A percentile compares a stretch with the other conserved stretches of the same genome.
Conservation (phyloP, 1,284 basidiomycete species). For the Ganoderma lingzhi region DNA sequence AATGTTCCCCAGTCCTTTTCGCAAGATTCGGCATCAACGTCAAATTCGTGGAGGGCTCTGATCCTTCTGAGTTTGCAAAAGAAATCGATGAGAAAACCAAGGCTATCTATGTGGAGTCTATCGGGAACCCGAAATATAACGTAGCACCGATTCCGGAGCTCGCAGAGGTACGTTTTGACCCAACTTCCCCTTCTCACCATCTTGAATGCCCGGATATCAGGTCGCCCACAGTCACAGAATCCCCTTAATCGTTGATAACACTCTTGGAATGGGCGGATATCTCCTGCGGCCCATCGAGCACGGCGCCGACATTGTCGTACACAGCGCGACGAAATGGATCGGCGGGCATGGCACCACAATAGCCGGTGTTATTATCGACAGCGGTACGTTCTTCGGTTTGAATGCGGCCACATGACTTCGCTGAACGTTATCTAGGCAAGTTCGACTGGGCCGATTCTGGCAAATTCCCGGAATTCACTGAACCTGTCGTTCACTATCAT, state of each 20-base stretch:
- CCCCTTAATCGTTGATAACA: slow-evolving; percentile 90
- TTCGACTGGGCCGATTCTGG: slow-evolving; percentile 86
- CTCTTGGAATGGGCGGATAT: slow-evolving; percentile 90
- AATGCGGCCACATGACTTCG: not conserved
- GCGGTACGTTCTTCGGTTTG: slow-evolving; percentile 49
- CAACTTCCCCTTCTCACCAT: not conserved
- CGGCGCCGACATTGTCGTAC: slow-evolving; percentile 87
- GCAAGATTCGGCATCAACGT: slow-evolving; percentile 81
- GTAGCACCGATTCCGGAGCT: slow-evolving; percentile 75
- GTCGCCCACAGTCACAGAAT: slow-evolving; percentile 78
- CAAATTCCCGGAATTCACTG: slow-evolving; percentile 85
- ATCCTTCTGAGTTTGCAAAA: slow-evolving; percentile 71
- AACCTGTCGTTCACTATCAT: slow-evolving; percentile 87
- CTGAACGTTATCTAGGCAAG: slow-evolving; percentile 56
- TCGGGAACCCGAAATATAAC: slow-evolving; percentile 88
- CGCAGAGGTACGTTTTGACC: slow-evolving; percentile 59
- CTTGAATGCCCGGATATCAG: slow-evolving; percentile 31
- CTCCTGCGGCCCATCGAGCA: slow-evolving; percentile 78
- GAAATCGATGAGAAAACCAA: slow-evolving; percentile 84
- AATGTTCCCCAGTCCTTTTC: slow-evolving; percentile 62
- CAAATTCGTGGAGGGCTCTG: slow-evolving; percentile 77
- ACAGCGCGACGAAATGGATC: slow-evolving; percentile 93
- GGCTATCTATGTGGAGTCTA: slow-evolving; percentile 84
- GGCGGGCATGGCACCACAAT: slow-evolving; percentile 92
- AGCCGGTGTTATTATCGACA: slow-evolving; percentile 84